Base-by-base conservation (phyloP, 306 rosid genomes). In the Ceratonia siliqua region DNA sequence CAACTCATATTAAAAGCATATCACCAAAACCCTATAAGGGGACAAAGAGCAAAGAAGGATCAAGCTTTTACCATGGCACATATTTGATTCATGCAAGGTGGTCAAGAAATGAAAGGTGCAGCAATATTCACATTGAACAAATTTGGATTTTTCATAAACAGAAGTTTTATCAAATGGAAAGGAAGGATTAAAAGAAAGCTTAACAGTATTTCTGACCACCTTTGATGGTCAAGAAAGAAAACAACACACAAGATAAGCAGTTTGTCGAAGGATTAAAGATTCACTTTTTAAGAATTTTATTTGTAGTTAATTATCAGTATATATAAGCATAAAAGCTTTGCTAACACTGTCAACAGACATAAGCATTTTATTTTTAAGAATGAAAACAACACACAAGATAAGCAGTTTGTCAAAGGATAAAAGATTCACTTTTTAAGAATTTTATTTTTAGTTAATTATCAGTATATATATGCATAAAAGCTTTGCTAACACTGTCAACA, bases 131-230 rank as follows among this genome's bases (percentile, higher is more conserved):
- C 43, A 41, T 33, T 32, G 8, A 49, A 41, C 50, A 62, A 52
- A 41, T 71, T 39, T 5, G 15, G 55, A 58, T 71, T 75, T 75
- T 28, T 55, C 78, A 78, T 20, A n/a, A n/a, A 42, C 35, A 68
- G 54, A 33, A 52, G n/a, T 53, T n/a, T 71, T 8, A 36, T 33
- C 45, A 17, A 13, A 35, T n/a, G 35, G 32, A 68, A 49, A 33
- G 57, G 57, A 39, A 64, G 18, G 41, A 32, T 12, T 53, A 62
- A 48, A 75, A 57, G 32, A 45, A 53, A 75, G 32, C 38, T 33
- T 21, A n/a, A 75, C 33, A 52, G 68, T 15, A 45, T 20, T 56
- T 70, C 11, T 67, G 39, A 62, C 48, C 36, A 8, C 24, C 50
- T 28, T 69, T 42, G 46, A 32, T 35, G 55, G 20, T 35, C 1